Percentiles rank a stretch among this genome's conserved stretches.
Conservation (phyloP, 2,329 filamentous ascomycete species). For the Rugonectria rugulosa region DNA sequence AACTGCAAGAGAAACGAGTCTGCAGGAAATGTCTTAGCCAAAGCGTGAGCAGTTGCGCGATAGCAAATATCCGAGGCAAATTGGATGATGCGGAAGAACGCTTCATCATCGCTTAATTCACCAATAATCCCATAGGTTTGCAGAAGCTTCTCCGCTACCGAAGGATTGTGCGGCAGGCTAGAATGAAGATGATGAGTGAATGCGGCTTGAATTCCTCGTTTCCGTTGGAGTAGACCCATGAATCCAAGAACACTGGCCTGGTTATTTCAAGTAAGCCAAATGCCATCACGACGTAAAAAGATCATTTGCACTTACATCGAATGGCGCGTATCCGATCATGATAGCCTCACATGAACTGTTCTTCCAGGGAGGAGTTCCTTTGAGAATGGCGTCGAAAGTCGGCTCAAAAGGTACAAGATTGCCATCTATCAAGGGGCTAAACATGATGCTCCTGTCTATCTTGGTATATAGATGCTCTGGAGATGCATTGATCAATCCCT, state of each 20-base stretch:
- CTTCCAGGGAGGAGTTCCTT: too few relatives aligned
- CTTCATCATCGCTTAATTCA: constrained; percentile 1
- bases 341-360: too few relatives aligned
- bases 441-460: too few relatives aligned
- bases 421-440: too few relatives aligned
- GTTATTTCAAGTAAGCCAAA: too few relatives aligned
- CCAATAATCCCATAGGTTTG: neutral
- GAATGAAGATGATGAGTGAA: neutral
- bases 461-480: too few relatives aligned
- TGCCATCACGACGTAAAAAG: too few relatives aligned
- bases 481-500: too few relatives aligned
- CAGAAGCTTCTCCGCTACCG: neutral
- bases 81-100: constrained; percentile 2
- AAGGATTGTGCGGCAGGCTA: neutral
- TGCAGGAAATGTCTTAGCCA: constrained; percentile 2
- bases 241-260: constrained; percentile 14
- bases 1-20: constrained; percentile 5
- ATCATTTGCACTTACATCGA: neutral
- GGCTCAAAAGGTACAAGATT: too few relatives aligned
- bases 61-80: constrained; percentile 12
- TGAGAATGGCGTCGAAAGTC: constrained; percentile 4
- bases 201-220: neutral
- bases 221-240: constrained; percentile 1
- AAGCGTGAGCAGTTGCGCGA: neutral
- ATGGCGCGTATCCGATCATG: neutral